These are phyloP conservation scores for Leccinum pellstonianum DNA, from an alignment of 768 basidiomycete genomes.

Conservation along the genomic window DNA sequence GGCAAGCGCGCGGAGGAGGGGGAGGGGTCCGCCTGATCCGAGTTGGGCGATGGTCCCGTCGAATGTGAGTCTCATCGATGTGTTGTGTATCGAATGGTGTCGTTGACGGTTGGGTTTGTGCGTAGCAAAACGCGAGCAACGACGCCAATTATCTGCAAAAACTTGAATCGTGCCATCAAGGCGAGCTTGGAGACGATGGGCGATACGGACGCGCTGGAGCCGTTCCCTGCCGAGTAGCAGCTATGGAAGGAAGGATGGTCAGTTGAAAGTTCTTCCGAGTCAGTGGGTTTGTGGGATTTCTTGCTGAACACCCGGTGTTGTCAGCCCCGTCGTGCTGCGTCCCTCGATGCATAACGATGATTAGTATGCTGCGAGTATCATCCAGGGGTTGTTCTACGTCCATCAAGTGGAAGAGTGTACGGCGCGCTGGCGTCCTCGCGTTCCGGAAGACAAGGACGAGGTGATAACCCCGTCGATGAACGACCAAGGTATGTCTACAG, in stretches of 20 bases:
- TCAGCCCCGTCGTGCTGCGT: constrained; percentile 71
- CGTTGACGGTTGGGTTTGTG: background rate
- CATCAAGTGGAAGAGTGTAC: constrained; percentile 61
- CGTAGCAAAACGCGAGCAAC: constrained; percentile 33
- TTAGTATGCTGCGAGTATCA: constrained; percentile 58
- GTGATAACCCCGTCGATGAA: constrained; percentile 25
- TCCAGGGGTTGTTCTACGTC: constrained; percentile 56
- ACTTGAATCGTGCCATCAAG: constrained; percentile 66
- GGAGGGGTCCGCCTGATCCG: constrained; percentile 41
- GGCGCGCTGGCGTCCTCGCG: constrained; percentile 36
- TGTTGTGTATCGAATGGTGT: background rate
- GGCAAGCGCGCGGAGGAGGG: constrained; percentile 46
- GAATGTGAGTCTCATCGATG: constrained; percentile 42
- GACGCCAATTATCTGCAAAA: constrained; percentile 57
- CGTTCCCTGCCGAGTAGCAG: constrained; percentile 49
- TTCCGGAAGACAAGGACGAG: constrained; percentile 19
- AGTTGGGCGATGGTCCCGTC: constrained; percentile 71
- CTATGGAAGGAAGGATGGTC: constrained; percentile 60
- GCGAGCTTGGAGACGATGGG: constrained; percentile 57
- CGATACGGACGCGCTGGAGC: constrained; percentile 50
- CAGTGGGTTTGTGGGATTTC: background rate
- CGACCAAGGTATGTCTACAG: constrained; percentile 38
- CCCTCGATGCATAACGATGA: constrained; percentile 48
- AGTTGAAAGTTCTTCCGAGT: constrained; percentile 17
- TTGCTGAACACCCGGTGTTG: constrained; percentile 3